Evolutionary conservation across 2,329 filamentous ascomycete genomes (phyloP).

Genomic region (Dothideomycetes sp.): DNA sequence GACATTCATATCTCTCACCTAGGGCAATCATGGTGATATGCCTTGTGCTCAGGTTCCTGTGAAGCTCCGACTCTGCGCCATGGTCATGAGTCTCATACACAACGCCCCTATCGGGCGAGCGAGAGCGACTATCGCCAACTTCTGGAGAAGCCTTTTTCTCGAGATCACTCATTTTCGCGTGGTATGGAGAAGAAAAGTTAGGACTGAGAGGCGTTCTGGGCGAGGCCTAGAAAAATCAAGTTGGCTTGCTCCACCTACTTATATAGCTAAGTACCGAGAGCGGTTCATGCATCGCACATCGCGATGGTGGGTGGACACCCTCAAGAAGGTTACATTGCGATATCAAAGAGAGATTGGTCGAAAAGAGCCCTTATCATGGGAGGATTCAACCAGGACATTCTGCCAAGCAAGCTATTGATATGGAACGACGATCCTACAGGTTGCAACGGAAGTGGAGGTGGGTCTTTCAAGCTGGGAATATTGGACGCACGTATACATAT

Average conservation of each 20-base stretch:
- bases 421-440: neutral
- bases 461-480: no score
- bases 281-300: no score
- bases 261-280: no score
- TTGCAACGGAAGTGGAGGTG: neutral
- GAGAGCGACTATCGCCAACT: neutral
- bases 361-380: neutral
- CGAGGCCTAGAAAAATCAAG: no score
- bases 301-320: no score
- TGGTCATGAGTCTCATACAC: constrained; percentile 10
- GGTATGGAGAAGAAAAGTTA: neutral
- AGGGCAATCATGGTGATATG: constrained; percentile 30
- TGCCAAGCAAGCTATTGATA: neutral
- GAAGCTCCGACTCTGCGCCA: constrained; percentile 24
- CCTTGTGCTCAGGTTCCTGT: constrained; percentile 28
- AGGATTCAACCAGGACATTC: neutral
- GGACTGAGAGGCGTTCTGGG: no score
- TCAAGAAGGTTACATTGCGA: no score
- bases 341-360: no score
- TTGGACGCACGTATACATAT: no score
- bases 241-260: no score
- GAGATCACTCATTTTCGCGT: neutral
- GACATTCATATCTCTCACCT: no score
- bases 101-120: neutral
- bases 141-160: neutral